Base-by-base conservation (phyloP, 2,329 filamentous ascomycete species). In the Knoxdaviesia proteae region DNA sequence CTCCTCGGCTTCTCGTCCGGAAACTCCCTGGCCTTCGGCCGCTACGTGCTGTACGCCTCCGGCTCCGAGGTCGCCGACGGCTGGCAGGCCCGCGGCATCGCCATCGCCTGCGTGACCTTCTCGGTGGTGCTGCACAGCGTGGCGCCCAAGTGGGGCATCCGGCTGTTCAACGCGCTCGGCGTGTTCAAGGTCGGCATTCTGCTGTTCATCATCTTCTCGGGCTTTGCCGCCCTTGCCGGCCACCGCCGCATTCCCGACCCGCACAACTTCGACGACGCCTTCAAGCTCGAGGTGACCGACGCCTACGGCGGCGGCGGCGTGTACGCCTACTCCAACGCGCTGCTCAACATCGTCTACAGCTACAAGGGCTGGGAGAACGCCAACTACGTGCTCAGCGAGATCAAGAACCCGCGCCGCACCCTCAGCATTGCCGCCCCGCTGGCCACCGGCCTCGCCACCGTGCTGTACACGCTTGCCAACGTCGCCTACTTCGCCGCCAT, bases 321-420 rank as follows among this genome's bases (percentile, higher is more conserved):
- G 0, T 67, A 66, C 32, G 64, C 66, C 1, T 74, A 74, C 51
- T 67, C 68, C 2, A 72, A 68, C 4, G 71, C 72, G 0, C 58
- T 77, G 7, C 58, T 77, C 4, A 67, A 67, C 32, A 68, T 76
- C 43, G 61, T 75, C 10, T 74, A 75, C 57, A 71, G 66, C 9
- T 77, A 74, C 58, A 71, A 70, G 49, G 73, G 73, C 4, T 78
- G 71, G 72, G 69, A 74, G 50, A 75, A 74, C 44, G 71, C 71
- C 32, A 75, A 74, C 54, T 75, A 77, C 46, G 72, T 75, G 2
- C 56, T 77, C 3, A 60, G 65, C 46, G 73, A 78, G 50, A 57
- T 77, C 34, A 69, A 64, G 47, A 62, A 68, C 38, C 71, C 71
- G 0, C 62, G 59, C 32, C 65, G 63, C 49, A 75, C 71, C 0